Conservation (phyloP, 2,329 filamentous ascomycete species). For the Rasamsonia emersonii region DNA sequence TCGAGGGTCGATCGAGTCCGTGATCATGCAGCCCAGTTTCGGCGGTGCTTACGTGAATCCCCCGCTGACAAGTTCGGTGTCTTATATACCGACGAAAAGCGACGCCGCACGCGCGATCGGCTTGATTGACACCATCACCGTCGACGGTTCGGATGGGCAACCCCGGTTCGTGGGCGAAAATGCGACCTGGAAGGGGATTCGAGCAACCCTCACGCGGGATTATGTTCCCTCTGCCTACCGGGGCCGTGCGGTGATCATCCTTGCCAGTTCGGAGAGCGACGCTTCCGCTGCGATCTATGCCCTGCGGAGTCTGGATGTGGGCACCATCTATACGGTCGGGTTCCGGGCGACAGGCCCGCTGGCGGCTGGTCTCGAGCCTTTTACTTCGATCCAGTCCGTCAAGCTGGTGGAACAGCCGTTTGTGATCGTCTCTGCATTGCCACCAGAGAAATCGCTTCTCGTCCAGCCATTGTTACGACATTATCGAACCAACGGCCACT, state of each 20-base stretch:
- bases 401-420: constrained; percentile 73
- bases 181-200: constrained; percentile 75
- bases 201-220: constrained; percentile 70
- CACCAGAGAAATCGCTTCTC: constrained; percentile 67
- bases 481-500: constrained; percentile 45
- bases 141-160: constrained; percentile 43
- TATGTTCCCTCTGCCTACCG: constrained; percentile 75
- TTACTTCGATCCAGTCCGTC: constrained; percentile 66
- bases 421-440: constrained; percentile 69
- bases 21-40: constrained; percentile 66
- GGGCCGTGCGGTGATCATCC: constrained; percentile 64
- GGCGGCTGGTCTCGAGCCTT: constrained; percentile 56
- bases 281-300: constrained; percentile 74
- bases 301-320: constrained; percentile 63
- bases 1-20: constrained; percentile 59
- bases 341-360: constrained; percentile 56
- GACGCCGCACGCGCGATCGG: constrained; percentile 72
- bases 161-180: constrained; percentile 67
- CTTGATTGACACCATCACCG: constrained; percentile 72
- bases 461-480: constrained; percentile 70
- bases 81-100: constrained; percentile 58
- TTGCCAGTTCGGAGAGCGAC: constrained; percentile 65
- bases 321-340: constrained; percentile 75
- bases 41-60: constrained; percentile 76
- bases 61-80: constrained; percentile 50